A percentile compares a stretch with the other conserved stretches of the same genome.
These are phyloP conservation scores for Lactarius pseudohatsudake DNA, from an alignment of 768 basidiomycete species.

Conservation along the genomic window DNA sequence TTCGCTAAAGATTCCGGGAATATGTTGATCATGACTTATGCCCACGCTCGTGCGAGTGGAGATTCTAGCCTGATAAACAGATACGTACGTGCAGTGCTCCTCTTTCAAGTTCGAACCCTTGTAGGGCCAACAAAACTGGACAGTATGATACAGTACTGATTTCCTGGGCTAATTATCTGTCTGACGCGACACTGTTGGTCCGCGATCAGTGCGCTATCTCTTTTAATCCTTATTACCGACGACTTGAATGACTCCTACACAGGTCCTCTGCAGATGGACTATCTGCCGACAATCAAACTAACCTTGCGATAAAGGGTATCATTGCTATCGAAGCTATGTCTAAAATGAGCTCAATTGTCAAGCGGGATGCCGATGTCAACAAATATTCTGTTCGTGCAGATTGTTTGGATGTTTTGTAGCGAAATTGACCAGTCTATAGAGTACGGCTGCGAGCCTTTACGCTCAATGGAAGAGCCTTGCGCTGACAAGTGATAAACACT, in stretches of 20 bases:
- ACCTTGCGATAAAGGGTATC: conserved; percentile 73
- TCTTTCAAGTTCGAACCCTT: no score
- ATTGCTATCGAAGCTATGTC: conserved; percentile 65
- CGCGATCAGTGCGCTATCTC: conserved; percentile 51
- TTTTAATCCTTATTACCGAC: conserved; percentile 37
- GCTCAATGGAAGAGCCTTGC: conserved; percentile 22
- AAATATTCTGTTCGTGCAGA: conserved; percentile 33
- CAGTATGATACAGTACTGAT: conserved; percentile 20
- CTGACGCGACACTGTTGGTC: conserved; percentile 47
- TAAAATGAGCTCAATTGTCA: conserved; percentile 44
- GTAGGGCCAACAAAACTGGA: background rate
- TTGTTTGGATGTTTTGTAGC: background rate
- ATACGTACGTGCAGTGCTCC: conserved; percentile 23
- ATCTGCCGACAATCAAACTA: conserved; percentile 54
- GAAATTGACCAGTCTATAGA: conserved; percentile 8
- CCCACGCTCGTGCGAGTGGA: conserved; percentile 33
- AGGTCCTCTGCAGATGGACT: conserved; percentile 6
- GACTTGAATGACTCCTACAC: background rate
- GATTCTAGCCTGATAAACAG: conserved; percentile 31
- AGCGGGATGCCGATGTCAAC: conserved; percentile 24
- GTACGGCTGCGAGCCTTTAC: background rate
- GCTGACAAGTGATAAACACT: conserved; percentile 10
- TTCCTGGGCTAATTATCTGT: conserved; percentile 37
- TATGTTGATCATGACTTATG: conserved; percentile 39
- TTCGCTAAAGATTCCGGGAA: conserved; percentile 34